Percentiles rank a stretch among this genome's conserved stretches.
Conservation (phyloP, 345 rosid genomes). For the Limnanthes douglasii region DNA sequence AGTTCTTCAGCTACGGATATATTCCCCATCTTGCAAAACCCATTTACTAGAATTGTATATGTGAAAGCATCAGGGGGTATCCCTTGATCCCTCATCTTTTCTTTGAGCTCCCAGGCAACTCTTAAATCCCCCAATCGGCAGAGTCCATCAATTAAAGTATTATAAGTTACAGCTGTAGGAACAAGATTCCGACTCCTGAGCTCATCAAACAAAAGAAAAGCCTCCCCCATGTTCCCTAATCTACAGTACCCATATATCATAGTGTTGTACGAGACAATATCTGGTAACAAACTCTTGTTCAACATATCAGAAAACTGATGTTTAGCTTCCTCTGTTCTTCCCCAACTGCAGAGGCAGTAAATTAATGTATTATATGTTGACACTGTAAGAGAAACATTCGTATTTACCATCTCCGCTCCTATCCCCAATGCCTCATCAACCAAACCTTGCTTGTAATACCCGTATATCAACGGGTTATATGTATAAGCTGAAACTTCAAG, state of each 20-base stretch:
- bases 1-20: conserved; percentile 24
- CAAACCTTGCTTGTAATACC: conserved; percentile 41
- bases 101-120: conserved; percentile 41
- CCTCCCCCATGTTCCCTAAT: conserved; percentile 33
- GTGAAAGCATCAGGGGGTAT: conserved; percentile 49
- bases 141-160: conserved; percentile 50
- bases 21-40: conserved; percentile 38
- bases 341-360: conserved; percentile 30
- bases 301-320: conserved; percentile 22
- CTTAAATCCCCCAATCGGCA: conserved; percentile 43
- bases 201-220: conserved; percentile 48
- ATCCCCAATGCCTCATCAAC: conserved; percentile 32
- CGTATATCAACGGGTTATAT: conserved; percentile 42
- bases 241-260: conserved; percentile 47
- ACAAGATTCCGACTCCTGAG: conserved; percentile 19
- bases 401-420: conserved; percentile 31
- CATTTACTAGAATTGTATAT: conserved; percentile 47
- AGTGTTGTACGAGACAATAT: conserved; percentile 54
- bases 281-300: conserved; percentile 26
- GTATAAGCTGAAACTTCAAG: conserved; percentile 30
- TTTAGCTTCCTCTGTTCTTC: conserved; percentile 37
- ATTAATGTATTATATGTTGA: conserved; percentile 34
- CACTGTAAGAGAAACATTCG: conserved; percentile 26
- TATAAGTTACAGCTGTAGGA: conserved; percentile 44
- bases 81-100: conserved; percentile 33